Base-by-base conservation (phyloP, 257 asterid species). In the Salvia miltiorrhiza region DNA sequence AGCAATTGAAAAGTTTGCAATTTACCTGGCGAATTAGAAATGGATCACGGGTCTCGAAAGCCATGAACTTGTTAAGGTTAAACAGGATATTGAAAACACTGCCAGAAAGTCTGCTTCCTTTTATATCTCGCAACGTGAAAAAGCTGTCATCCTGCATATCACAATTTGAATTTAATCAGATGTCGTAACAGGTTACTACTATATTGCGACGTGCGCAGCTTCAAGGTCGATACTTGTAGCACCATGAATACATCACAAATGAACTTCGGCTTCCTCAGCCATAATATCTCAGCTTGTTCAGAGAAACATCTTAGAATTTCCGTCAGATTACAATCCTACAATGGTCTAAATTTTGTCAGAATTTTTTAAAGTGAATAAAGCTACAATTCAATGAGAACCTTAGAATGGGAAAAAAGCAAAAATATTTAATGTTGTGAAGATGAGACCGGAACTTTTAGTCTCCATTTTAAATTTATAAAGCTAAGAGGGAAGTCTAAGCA, bases 41-140 rank as follows among this genome's bases (percentile, higher is more conserved):
- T 5, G 97, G 99, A 71, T 94, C 99, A 8, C 99, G 97, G 55
- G 97, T 94, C 83, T 94, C 99, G 79, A 94, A 94, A 23, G 99
- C 97, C 97, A 94, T 89, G 85, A 94, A 91, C 83, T 94, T 94
- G 72, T 94, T 94, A 67, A 94, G 97, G 89, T 94, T 91, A 80
- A 94, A 94, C 71, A 94, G 97, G 64, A 94, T 85, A 78, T 94
- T 94, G 68, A 94, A 91, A 52, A 91, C 88, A 75, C 97, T 87
- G 83, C 99, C 92, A 11, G 97, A 86, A 39, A 94, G 90, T 76
- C 78, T 91, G 88, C 87, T 85, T 68, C 96, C 93, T 81, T 89
- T 95, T 52, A 95, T 83, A 83, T 95, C 99, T 37, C 71, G 88
- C 76, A 92, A 74, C 1, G 93, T 92, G 64, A 95, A 79, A 73